Base-by-base conservation (phyloP, 495 filamentous ascomycete species). In the Talaromyces adpressus region DNA sequence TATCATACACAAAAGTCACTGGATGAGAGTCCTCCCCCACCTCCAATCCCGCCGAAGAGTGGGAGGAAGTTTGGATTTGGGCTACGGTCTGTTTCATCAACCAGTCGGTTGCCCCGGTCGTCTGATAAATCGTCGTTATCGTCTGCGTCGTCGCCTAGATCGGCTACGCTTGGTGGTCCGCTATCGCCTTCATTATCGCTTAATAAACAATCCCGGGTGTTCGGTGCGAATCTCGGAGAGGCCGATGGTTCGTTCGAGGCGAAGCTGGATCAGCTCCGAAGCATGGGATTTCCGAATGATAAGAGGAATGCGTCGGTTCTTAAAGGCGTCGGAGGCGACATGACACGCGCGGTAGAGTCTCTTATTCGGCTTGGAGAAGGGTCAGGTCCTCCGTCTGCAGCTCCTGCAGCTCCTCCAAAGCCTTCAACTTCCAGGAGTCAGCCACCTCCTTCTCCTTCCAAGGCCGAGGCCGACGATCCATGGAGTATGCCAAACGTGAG, bases 231-330 rank as follows among this genome's bases (percentile, higher is more conserved):
- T 59, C 80, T 91, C 25, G 82, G 74, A 53, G 82, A 82, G 49
- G 81, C 80, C 45, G 85, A 86, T 32, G 80, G 80, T 32, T 81
- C 80, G 25, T 78, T 87, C 36, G 86, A 88, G 49, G 68, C 79
- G 5, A 96, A 97, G 73, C 75, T 98, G 69, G 82, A 83, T 8
- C 86, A 84, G 16, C 77, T 98, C 59, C 83, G 85, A 57, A 91
- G 96, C 61, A 97, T 98, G 94, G 94, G 94, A 1, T 98, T 98
- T 68, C 81, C 72, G 34, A 91, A 98, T 70, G 89, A 93, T 39
- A 87, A 86, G 64, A 83, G 89, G 53, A 98, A 95, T 66, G 76
- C 84, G 12, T 85, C 87, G 61, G 87, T 97, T 25, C 75, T 98
- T 27, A 89, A 90, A 63, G 88, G 89, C 11, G 79, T 92, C 6